Evolutionary conservation across 805 yeast genomes (phyloP), one percentile per base, ranked within the genome.

Genomic region (Ogataea trehaloabstinens): DNA sequence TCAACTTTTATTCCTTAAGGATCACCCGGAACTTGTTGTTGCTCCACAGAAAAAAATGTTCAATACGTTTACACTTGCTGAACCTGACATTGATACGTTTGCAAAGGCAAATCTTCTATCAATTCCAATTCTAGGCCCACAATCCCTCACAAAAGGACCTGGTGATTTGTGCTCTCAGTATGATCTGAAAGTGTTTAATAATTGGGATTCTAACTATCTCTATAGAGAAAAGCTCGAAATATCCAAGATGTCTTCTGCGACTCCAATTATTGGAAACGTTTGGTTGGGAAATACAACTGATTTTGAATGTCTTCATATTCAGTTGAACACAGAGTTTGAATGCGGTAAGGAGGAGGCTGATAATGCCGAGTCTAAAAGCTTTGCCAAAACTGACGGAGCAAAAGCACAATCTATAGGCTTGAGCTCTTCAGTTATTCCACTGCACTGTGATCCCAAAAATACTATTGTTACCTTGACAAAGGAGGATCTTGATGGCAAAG

Each of bases 241-340:
- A 36, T 70, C 88, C 1, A 78, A 76, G 54, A 84, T 90, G 90
- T 82, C 95, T 1, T 71, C 86, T 7, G 95, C 95, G 0, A 75
- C 93, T 0, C 73, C 68, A 10, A 64, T 86, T 1, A 31, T 48
- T 3, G 40, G 60, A 6, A 68, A 75, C 34, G 74, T 89, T 5
- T 90, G 91, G 90, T 70, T 83, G 36, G 98, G 98, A 2, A 91
- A 90, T 54, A 66, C 80, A 1, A 78, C 85, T 48, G 96, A 90
- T 58, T 78, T 70, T 54, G 81, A 79, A 48, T 61, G 65, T 41
- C 45, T 62, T 31, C 61, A 61, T 37, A 58, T 60, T 5, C 59
- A 56, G 31, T 36, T 52, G 12, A 55, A 51, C 22, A 42, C 44
- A 6, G 45, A 45, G 19, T 16, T 13, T 19, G 35, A 33, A 11